phyloP scores from a whole-genome alignment of 768 basidiomycete genomes.

The Boletus pseudo-olivaceus region DNA sequence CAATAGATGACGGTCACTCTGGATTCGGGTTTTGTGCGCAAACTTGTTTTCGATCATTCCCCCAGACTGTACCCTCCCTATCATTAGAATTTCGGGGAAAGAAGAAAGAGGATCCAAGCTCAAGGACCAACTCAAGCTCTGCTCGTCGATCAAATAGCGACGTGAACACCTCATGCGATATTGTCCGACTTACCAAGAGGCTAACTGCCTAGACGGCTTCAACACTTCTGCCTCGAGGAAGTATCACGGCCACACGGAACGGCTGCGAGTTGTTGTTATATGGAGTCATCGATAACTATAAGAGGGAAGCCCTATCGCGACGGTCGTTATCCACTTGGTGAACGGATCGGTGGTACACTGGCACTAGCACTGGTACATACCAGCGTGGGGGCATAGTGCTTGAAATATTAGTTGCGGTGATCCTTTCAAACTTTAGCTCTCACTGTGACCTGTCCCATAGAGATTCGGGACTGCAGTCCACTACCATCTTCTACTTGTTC shows the following conservation, averaged over 20 bases:
- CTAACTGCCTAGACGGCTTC: background rate
- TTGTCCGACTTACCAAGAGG: background rate
- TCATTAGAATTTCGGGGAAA: background rate
- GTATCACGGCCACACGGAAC: background rate
- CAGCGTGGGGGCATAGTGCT: background rate
- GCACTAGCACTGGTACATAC: background rate
- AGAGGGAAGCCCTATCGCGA: background rate
- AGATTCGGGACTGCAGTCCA: background rate
- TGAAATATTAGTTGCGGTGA: background rate
- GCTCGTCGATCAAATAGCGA: background rate
- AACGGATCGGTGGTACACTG: background rate
- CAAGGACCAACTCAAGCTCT: background rate
- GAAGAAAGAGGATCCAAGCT: background rate
- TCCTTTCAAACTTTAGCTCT: background rate
- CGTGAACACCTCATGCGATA: background rate
- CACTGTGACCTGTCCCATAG: too few species aligned
- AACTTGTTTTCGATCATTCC: background rate
- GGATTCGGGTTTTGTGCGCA: background rate
- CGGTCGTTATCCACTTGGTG: background rate
- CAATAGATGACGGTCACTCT: background rate
- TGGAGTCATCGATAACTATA: background rate
- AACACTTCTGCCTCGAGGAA: background rate
- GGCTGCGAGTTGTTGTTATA: background rate
- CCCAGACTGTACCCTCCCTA: background rate
- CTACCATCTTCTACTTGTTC: background rate